Percentiles rank a stretch among this genome's conserved stretches.
phyloP scores from a whole-genome alignment of 2,329 filamentous ascomycete genomes.

The Verticillium dahliae region DNA sequence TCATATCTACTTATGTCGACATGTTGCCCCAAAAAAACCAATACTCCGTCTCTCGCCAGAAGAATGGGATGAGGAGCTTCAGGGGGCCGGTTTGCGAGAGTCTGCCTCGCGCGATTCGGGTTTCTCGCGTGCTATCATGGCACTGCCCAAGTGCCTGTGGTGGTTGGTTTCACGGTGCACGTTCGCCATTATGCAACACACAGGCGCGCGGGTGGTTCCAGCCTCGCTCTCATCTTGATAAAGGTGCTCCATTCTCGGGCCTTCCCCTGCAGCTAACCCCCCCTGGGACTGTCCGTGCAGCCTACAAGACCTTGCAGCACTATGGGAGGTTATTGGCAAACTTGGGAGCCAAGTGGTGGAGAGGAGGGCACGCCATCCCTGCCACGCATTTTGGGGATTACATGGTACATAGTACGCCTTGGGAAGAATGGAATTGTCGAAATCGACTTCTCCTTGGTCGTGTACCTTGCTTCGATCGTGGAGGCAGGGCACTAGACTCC shows the following conservation, averaged over 20 bases:
- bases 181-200: not conserved
- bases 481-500: not conserved
- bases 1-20: not conserved
- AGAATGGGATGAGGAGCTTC: not conserved
- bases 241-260: not conserved
- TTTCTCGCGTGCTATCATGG: not conserved
- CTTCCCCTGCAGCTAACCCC: not conserved
- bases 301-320: not conserved
- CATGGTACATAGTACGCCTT: no score
- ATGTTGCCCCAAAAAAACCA: not conserved
- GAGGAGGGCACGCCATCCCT: no score
- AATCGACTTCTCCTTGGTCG: not conserved
- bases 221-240: not conserved
- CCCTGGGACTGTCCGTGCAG: not conserved
- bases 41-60: not conserved
- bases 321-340: not conserved
- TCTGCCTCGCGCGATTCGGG: not conserved
- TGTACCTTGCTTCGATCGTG: not conserved
- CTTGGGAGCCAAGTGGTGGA: not conserved
- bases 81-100: not conserved
- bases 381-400: no score
- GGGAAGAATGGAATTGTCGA: not conserved
- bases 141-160: not conserved
- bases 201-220: not conserved
- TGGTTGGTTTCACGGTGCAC: not conserved